Evolutionary conservation across 352 stramenopile genomes (phyloP), one percentile per base, ranked within the genome.

Genomic region (Blastocystis sp.): DNA sequence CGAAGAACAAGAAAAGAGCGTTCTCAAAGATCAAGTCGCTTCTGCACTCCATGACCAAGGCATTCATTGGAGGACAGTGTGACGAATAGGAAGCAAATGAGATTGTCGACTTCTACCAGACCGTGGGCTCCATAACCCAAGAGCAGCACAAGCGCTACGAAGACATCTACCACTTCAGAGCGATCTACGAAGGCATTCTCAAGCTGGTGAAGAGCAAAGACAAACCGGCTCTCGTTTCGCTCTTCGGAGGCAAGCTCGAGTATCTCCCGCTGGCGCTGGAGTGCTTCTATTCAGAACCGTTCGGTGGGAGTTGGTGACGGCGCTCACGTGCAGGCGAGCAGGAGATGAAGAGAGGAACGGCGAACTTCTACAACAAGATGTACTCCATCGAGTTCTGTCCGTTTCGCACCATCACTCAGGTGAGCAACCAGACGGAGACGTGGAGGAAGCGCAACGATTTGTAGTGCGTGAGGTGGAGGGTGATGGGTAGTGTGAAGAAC

Each of bases 321-420:
- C 31, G 31, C 45, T 66, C n/a, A 85, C 61, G 24, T 3, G n/a
- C 29, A 85, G 74, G 74, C 37, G 74, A 85, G 41, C 50, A 85
- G 29, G 13, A 62, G 26, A 85, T 85, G 74, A 85, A 85, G 51
- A 2, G 74, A 69, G 74, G 74, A 45, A 67, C 51, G 0, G 19
- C 74, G 12, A 85, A 66, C 51, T 85, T 37, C 55, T 85, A 59
- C 37, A 39, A 85, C 31, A 85, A 85, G 51, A 37, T 37, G 50
- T 85, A 85, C 37, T 67, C 50, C 31, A 69, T 85, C 61, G 74
- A 85, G 61, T 85, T 85, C 51, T 85, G 74, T 55, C 74, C 74
- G 3, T 85, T 85, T 31, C 41, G 24, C 13, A 67, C 55, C 21
- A 62, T 85, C 50, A 67, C 61, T 1, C 74, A 85, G 61, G 35